phyloP scores from a whole-genome alignment of 1,284 basidiomycete species.

The Sporisorium reilianum region DNA sequence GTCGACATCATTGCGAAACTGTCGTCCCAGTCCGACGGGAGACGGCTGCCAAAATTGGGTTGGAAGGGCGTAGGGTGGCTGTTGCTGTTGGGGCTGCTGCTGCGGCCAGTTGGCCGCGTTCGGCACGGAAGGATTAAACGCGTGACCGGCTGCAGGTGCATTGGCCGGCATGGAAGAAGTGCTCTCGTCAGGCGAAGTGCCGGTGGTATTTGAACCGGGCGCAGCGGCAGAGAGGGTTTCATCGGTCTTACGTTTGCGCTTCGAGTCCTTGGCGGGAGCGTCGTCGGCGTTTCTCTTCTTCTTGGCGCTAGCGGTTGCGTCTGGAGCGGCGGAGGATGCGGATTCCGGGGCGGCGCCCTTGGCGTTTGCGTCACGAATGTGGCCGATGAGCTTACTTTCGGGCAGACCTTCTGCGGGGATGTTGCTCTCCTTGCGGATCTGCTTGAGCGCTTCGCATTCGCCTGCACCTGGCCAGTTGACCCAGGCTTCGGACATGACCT shows the following conservation, averaged over 20 bases:
- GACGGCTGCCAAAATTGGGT: constrained; percentile 32
- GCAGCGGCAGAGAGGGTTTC: background rate
- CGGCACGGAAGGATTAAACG: constrained; percentile 7
- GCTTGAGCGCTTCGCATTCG: constrained; percentile 55
- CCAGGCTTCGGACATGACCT: constrained; percentile 60
- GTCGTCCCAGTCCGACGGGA: background rate
- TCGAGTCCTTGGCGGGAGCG: constrained; percentile 16
- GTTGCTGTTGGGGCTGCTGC: constrained; percentile 21
- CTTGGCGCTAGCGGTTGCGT: constrained; percentile 12
- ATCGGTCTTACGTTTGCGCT: constrained; percentile 37
- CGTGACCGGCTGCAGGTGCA: background rate
- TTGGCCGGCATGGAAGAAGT: constrained; percentile 14
- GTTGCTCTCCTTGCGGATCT: constrained; percentile 58
- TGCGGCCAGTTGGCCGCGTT: constrained; percentile 12
- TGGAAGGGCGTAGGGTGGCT: constrained; percentile 15
- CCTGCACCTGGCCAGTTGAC: constrained; percentile 61
- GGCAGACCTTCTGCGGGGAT: constrained; percentile 62
- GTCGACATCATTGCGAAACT: constrained; percentile 22
- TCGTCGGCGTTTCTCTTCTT: constrained; percentile 36
- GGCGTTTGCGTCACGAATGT: constrained; percentile 23
- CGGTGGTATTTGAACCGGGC: constrained; percentile 5
- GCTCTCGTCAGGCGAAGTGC: constrained; percentile 15
- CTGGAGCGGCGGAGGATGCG: background rate
- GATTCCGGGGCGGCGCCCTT: background rate
- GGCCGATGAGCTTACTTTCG: constrained; percentile 47